A percentile compares a stretch with the other conserved stretches of the same genome.
phyloP scores from a whole-genome alignment of 352 stramenopile species.

The Phytophthora meadii region DNA sequence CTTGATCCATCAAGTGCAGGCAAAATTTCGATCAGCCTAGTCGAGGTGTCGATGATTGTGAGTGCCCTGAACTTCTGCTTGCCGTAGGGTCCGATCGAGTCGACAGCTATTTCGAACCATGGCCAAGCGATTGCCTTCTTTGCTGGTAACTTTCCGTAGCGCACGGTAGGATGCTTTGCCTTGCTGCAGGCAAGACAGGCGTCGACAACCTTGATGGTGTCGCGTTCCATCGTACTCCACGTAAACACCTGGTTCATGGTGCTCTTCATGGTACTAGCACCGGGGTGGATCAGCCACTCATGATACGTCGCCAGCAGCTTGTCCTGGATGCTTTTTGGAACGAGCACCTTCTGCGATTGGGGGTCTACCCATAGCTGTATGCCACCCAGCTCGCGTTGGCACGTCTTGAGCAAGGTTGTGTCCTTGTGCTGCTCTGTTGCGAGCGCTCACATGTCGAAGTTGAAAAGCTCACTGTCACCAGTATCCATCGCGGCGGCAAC shows the following conservation, averaged over 20 bases:
- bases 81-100: background rate
- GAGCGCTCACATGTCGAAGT: no score
- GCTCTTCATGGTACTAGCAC: slow-evolving; percentile 1
- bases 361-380: background rate
- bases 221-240: background rate
- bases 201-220: background rate
- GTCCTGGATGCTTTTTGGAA: background rate
- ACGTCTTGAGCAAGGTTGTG: no score
- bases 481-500: no score
- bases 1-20: background rate
- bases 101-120: background rate
- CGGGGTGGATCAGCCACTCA: slow-evolving; percentile 10
- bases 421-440: no score
- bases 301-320: background rate
- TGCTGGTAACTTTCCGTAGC: background rate
- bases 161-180: slow-evolving; percentile 1
- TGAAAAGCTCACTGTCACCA: no score
- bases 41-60: slow-evolving; percentile 5
- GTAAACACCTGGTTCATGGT: slow-evolving; percentile 7
- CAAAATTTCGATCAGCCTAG: slow-evolving; percentile 1
- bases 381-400: background rate
- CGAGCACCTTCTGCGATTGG: background rate
- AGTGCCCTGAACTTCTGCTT: background rate
- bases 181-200: background rate
- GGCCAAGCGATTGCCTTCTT: slow-evolving; percentile 1